phyloP scores from a whole-genome alignment of 805 yeast species.

The Isabelozyma heimii region DNA sequence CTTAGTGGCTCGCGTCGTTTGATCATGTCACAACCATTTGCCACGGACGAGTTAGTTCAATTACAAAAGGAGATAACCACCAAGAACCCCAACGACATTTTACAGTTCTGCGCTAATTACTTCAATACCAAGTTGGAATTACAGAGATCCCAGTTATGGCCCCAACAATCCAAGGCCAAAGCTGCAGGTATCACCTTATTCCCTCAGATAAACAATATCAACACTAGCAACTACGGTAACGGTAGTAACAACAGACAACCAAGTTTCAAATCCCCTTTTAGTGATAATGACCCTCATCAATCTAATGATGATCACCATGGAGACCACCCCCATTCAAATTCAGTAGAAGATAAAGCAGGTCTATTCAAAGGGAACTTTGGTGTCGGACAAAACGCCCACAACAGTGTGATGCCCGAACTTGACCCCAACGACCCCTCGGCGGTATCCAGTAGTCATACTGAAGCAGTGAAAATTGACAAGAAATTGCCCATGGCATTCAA shows the following conservation, averaged over 20 bases:
- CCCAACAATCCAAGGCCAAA: slow-evolving; percentile 46
- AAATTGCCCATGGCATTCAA: slow-evolving; percentile 61
- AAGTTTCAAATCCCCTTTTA: slow-evolving; percentile 60
- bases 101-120: slow-evolving; percentile 75
- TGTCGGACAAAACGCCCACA: slow-evolving; percentile 6
- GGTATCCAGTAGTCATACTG: slow-evolving; percentile 7
- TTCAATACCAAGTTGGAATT: slow-evolving; percentile 61
- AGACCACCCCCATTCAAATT: not conserved
- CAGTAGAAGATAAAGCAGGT: slow-evolving; percentile 6
- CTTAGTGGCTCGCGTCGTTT: not conserved
- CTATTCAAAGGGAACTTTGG: slow-evolving; percentile 27
- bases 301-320: slow-evolving; percentile 7
- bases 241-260: slow-evolving; percentile 37
- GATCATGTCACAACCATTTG: slow-evolving; percentile 8
- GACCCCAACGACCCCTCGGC: slow-evolving; percentile 24
- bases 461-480: slow-evolving; percentile 13
- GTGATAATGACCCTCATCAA: slow-evolving; percentile 60
- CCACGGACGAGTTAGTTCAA: slow-evolving; percentile 54
- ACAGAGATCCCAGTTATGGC: slow-evolving; percentile 54
- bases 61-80: slow-evolving; percentile 54
- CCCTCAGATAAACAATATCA: slow-evolving; percentile 35
- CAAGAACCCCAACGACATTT: slow-evolving; percentile 61
- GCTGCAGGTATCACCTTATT: slow-evolving; percentile 50
- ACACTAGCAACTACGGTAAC: slow-evolving; percentile 27
- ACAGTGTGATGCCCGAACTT: slow-evolving; percentile 12